These are phyloP conservation scores for Persicaria tinctoria DNA, from an alignment of 148 eudicot genomes.

Conservation along the genomic window DNA sequence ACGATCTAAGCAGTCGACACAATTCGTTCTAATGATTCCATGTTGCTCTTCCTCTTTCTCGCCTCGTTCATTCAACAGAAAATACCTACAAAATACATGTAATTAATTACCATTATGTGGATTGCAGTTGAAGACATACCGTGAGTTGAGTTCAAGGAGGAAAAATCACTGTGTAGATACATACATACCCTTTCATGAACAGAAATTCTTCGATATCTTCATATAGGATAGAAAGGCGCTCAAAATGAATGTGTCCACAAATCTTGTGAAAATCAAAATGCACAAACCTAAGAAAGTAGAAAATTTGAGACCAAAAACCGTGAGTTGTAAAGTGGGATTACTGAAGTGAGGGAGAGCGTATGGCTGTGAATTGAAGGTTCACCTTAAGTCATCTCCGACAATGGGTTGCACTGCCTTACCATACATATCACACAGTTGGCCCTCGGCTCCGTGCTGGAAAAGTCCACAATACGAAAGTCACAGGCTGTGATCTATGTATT, in stretches of 20 bases:
- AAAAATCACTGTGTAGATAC: not conserved
- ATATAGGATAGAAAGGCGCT: conserved; percentile 75
- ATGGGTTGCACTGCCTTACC: conserved; percentile 55
- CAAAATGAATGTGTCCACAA: conserved; percentile 93
- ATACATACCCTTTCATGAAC: conserved; percentile 60
- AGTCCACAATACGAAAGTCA: no score
- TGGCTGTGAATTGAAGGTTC: not conserved
- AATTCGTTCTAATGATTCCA: conserved; percentile 86
- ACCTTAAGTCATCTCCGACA: conserved; percentile 75
- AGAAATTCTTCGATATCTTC: conserved; percentile 82
- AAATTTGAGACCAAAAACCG: conserved; percentile 13
- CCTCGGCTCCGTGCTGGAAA: conserved; percentile 80
- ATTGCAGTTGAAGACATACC: no score
- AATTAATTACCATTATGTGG: no score
- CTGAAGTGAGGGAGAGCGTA: no score
- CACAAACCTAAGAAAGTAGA: conserved; percentile 43
- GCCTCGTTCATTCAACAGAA: conserved; percentile 72
- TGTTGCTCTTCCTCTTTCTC: conserved; percentile 75
- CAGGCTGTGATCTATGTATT: no score
- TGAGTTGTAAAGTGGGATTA: not conserved
- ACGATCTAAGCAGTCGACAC: conserved; percentile 97
- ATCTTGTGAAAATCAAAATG: conserved; percentile 91
- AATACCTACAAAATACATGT: conserved; percentile 50
- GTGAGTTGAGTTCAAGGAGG: no score
- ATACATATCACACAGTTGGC: conserved; percentile 69